Conservation (phyloP, 176 grass and related monocot genomes). For the Avena eriantha region DNA sequence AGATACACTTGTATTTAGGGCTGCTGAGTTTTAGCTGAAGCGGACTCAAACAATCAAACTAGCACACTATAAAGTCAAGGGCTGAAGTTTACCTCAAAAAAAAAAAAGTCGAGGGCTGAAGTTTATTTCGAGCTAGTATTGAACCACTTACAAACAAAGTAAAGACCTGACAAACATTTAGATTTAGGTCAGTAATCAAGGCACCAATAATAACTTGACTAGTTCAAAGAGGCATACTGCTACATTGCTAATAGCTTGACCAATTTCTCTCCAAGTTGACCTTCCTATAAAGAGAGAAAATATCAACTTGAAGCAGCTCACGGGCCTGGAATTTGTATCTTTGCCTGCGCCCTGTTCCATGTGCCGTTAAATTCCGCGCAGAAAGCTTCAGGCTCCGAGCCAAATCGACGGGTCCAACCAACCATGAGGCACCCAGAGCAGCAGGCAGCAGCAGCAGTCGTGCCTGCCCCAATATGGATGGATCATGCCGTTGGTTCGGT, state of each 20-base stretch:
- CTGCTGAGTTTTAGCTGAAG: background rate
- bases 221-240: too few species aligned
- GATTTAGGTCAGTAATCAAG: too few species aligned
- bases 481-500: constrained; percentile 4
- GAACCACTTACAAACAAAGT: too few species aligned
- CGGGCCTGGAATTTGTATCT: background rate
- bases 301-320: background rate
- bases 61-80: background rate
- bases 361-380: background rate
- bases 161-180: too few species aligned
- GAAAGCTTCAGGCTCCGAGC: background rate
- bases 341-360: background rate
- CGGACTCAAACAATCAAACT: background rate
- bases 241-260: too few species aligned
- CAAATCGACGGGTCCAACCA: constrained; percentile 18
- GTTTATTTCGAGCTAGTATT: too few species aligned
- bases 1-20: background rate
- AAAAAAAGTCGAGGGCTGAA: background rate
- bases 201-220: background rate
- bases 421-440: background rate
- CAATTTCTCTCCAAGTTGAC: background rate
- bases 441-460: background rate
- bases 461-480: constrained; percentile 12
- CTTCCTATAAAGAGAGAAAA: background rate
- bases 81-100: too few species aligned